Conservation (phyloP, 2,329 filamentous ascomycete genomes). For the Tolypocladium endophyticum region DNA sequence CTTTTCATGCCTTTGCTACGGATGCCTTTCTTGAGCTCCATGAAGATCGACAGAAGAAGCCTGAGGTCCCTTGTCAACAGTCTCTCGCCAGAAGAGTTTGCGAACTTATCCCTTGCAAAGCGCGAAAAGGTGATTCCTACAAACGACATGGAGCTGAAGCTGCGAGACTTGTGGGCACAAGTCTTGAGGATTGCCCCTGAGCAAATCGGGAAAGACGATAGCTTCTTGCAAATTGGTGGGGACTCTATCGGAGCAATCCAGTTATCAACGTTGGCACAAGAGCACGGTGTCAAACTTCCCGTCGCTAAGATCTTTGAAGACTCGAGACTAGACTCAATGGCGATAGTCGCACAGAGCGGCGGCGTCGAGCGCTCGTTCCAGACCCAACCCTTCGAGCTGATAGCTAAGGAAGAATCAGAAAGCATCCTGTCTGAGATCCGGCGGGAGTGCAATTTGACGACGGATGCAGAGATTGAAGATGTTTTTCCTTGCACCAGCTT, state of each 20-base stretch:
- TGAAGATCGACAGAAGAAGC: background rate
- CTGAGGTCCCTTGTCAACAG: background rate
- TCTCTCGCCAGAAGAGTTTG: background rate
- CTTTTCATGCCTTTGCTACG: background rate
- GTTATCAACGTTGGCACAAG: background rate
- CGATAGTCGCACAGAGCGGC: background rate
- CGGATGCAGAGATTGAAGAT: background rate
- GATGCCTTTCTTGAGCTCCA: background rate
- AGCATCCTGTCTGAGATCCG: background rate
- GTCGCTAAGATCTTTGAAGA: background rate
- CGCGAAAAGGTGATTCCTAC: background rate
- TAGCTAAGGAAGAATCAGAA: background rate
- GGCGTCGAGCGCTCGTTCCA: background rate
- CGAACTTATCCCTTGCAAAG: background rate
- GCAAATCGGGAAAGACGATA: conserved; percentile 4
- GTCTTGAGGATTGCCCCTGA: conserved; percentile 27
- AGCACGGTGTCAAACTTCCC: background rate
- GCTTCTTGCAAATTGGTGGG: conserved; percentile 25
- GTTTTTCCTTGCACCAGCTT: background rate
- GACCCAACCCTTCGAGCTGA: background rate
- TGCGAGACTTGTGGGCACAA: conserved; percentile 28
- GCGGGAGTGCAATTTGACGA: background rate
- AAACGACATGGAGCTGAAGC: background rate
- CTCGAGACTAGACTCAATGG: background rate
- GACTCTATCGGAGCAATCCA: conserved; percentile 28